A percentile compares a stretch with the other conserved stretches of the same genome.
Conservation (phyloP, 2,329 filamentous ascomycete species). For the Fusarium sp. region DNA sequence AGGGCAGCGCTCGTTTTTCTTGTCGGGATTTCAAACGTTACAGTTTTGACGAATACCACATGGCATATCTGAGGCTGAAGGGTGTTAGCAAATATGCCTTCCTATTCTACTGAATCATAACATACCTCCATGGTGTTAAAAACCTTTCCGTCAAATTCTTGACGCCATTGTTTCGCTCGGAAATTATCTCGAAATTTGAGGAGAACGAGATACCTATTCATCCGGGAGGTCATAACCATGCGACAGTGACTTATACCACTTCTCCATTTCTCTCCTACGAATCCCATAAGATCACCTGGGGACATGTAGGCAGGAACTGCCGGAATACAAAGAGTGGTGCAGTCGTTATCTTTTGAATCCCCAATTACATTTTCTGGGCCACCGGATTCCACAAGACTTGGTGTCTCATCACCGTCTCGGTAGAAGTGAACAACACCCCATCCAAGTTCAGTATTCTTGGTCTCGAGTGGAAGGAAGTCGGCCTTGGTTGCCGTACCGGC, state of each 20-base stretch:
- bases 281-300: conserved; percentile 89
- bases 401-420: conserved; percentile 81
- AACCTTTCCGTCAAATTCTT: conserved; percentile 89
- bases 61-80: conserved; percentile 88
- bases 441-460: conserved; percentile 80
- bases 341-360: conserved; percentile 65
- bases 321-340: conserved; percentile 90
- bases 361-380: conserved; percentile 47
- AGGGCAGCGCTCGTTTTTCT: conserved; percentile 64
- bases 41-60: conserved; percentile 92
- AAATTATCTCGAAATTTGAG: conserved; percentile 88
- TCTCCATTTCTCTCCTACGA: conserved; percentile 88
- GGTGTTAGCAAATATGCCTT: conserved; percentile 29
- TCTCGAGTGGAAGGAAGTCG: conserved; percentile 76
- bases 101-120: not conserved
- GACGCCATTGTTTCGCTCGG: conserved; percentile 82
- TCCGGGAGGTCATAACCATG: conserved; percentile 88
- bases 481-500: conserved; percentile 85
- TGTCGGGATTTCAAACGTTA: conserved; percentile 80
- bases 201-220: conserved; percentile 93
- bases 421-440: conserved; percentile 97
- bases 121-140: conserved; percentile 90
- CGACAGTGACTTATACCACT: conserved; percentile 91
- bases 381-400: conserved; percentile 58
- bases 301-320: conserved; percentile 95